These are phyloP conservation scores for Dictyostelium firmibasis DNA, from an alignment of 78 protist species.

Conservation along the genomic window DNA sequence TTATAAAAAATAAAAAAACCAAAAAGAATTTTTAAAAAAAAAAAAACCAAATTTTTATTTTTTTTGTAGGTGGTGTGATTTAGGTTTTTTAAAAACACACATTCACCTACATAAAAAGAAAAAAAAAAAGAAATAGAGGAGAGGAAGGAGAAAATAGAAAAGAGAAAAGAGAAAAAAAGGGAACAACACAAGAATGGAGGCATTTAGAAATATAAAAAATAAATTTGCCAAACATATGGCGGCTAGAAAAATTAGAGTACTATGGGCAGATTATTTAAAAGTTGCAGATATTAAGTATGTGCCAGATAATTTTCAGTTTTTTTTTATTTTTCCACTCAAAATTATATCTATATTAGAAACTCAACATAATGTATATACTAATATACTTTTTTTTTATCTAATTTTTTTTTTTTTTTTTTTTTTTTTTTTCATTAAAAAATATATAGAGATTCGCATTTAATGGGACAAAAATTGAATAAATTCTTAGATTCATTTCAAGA, in stretches of 20 bases:
- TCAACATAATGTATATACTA: too few species aligned
- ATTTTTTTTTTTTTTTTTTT: neutral
- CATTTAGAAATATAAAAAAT: slow-evolving; percentile 62
- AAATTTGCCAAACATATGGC: slow-evolving; percentile 64
- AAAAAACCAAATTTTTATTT: neutral
- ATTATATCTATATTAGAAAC: too few species aligned
- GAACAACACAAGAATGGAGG: slow-evolving; percentile 7
- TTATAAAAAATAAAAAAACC: neutral
- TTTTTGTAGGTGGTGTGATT: neutral
- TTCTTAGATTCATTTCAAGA: slow-evolving; percentile 79
- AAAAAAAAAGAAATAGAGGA: neutral
- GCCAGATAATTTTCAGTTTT: neutral
- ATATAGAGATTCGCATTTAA: slow-evolving; percentile 42
- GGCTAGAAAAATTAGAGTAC: slow-evolving; percentile 37
- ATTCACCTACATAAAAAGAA: neutral
- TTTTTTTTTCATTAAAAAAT: neutral
- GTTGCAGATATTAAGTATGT: slow-evolving; percentile 68
- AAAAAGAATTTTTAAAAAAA: neutral
- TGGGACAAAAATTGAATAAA: slow-evolving; percentile 26
- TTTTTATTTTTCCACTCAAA: too few species aligned
- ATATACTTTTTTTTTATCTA: neutral
- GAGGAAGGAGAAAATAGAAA: neutral
- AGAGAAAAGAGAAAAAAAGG: neutral
- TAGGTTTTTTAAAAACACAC: neutral
- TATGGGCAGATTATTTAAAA: slow-evolving; percentile 53